phyloP scores from a whole-genome alignment of 495 filamentous ascomycete species.

The Tuber borchii region DNA sequence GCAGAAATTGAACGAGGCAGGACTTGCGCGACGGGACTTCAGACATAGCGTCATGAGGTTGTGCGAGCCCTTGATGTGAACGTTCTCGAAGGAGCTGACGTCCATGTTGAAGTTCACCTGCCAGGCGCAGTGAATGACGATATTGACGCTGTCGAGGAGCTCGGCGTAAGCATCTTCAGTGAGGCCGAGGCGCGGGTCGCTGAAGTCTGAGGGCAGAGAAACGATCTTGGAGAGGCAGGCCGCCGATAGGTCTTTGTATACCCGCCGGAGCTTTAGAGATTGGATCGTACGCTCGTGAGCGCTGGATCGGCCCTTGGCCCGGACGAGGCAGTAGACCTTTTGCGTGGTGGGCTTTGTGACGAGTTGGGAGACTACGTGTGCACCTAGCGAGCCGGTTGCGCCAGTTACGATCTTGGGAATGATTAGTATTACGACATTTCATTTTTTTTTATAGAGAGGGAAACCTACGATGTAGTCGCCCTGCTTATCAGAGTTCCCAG shows the following conservation, averaged over 20 bases:
- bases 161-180: conserved; percentile 38
- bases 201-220: conserved; percentile 45
- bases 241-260: conserved; percentile 17
- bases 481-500: conserved; percentile 36
- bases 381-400: conserved; percentile 55
- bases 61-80: conserved; percentile 52
- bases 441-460: neutral
- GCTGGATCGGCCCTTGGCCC: conserved; percentile 35
- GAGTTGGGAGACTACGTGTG: conserved; percentile 51
- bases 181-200: conserved; percentile 47
- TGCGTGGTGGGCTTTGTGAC: conserved; percentile 46
- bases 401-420: conserved; percentile 53
- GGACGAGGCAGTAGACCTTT: conserved; percentile 52
- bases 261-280: conserved; percentile 20
- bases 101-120: conserved; percentile 63
- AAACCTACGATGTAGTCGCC: conserved; percentile 46
- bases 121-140: conserved; percentile 63
- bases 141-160: conserved; percentile 46
- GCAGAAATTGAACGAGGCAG: conserved; percentile 53
- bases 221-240: conserved; percentile 42
- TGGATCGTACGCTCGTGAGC: conserved; percentile 27
- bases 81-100: conserved; percentile 51
- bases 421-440: conserved; percentile 4
- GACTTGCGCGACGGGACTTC: conserved; percentile 40
- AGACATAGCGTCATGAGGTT: conserved; percentile 55